Conservation (phyloP, 768 basidiomycete species). For the Lactarius psammicola region DNA sequence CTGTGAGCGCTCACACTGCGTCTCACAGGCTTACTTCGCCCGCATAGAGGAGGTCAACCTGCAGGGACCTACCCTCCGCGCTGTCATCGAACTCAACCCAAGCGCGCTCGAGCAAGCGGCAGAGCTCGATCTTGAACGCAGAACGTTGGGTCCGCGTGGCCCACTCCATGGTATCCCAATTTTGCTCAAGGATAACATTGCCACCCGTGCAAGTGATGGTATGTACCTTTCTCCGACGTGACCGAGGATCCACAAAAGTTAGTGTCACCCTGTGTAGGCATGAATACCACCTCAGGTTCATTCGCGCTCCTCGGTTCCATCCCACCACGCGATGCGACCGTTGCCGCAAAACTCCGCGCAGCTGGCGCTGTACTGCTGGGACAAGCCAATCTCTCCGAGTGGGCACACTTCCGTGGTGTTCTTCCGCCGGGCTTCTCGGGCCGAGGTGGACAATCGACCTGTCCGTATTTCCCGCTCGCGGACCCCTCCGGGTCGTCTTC, state of each 20-base stretch:
- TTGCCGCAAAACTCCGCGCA: slow-evolving; percentile 35
- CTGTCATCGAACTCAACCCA: slow-evolving; percentile 44
- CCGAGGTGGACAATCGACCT: slow-evolving; percentile 45
- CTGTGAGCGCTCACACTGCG: background rate
- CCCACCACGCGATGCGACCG: slow-evolving; percentile 38
- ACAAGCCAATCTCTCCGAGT: slow-evolving; percentile 45
- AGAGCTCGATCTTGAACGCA: slow-evolving; percentile 33
- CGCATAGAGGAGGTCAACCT: slow-evolving; percentile 47
- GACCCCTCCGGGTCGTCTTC: slow-evolving; percentile 44
- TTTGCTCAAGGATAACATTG: slow-evolving; percentile 40
- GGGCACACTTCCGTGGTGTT: slow-evolving; percentile 41
- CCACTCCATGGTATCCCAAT: slow-evolving; percentile 39
- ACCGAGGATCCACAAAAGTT: slow-evolving; percentile 32
- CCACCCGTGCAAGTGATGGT: slow-evolving; percentile 36
- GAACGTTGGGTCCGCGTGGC: slow-evolving; percentile 31
- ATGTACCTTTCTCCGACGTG: background rate
- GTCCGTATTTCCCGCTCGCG: slow-evolving; percentile 45
- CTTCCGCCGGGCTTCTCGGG: slow-evolving; percentile 47
- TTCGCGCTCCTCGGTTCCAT: slow-evolving; percentile 38
- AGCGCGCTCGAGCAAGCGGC: slow-evolving; percentile 39
- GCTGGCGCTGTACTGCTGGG: slow-evolving; percentile 43
- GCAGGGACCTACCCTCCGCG: slow-evolving; percentile 39
- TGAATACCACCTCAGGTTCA: slow-evolving; percentile 41
- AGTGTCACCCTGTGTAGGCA: slow-evolving; percentile 31
- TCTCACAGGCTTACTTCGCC: slow-evolving; percentile 40